phyloP scores from a whole-genome alignment of 352 stramenopile species.

The Phytopythium chamaehyphon region DNA sequence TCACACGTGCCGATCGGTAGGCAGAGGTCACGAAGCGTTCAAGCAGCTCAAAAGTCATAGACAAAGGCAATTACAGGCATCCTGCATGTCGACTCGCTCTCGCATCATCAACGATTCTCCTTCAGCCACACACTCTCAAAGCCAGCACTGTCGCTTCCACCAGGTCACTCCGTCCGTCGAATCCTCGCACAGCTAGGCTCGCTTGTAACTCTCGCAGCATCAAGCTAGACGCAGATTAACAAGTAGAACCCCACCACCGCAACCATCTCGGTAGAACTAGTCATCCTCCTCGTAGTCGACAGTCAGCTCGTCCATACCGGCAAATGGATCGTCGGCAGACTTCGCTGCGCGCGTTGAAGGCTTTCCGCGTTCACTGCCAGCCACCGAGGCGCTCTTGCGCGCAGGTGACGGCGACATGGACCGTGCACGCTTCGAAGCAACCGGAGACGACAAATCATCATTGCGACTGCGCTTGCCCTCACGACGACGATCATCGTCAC shows the following conservation, averaged over 20 bases:
- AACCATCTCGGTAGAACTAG: neutral
- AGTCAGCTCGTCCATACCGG: conserved; percentile 73
- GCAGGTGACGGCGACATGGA: conserved; percentile 39
- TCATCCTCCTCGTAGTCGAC: conserved; percentile 85
- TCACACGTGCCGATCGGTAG: too few relatives aligned
- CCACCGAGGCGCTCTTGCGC: conserved; percentile 19
- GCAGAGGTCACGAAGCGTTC: neutral
- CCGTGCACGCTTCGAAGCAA: conserved; percentile 11
- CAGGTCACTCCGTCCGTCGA: neutral
- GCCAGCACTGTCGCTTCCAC: neutral
- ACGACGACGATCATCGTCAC: neutral
- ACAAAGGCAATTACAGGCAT: conserved; percentile 10
- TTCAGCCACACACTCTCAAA: neutral
- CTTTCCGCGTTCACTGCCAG: conserved; percentile 19
- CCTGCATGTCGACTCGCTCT: conserved; percentile 2
- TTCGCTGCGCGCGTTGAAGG: conserved; percentile 1
- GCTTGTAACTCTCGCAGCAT: too few relatives aligned
- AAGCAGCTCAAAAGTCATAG: conserved; percentile 4
- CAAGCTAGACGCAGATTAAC: neutral
- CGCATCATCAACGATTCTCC: neutral
- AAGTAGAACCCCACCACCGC: neutral
- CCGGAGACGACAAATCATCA: conserved; percentile 1
- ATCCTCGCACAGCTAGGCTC: too few relatives aligned
- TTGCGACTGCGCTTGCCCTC: conserved; percentile 26
- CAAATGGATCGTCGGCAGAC: conserved; percentile 29